phyloP scores from a whole-genome alignment of 2,329 filamentous ascomycete genomes.

The Diplodia sapinea region DNA sequence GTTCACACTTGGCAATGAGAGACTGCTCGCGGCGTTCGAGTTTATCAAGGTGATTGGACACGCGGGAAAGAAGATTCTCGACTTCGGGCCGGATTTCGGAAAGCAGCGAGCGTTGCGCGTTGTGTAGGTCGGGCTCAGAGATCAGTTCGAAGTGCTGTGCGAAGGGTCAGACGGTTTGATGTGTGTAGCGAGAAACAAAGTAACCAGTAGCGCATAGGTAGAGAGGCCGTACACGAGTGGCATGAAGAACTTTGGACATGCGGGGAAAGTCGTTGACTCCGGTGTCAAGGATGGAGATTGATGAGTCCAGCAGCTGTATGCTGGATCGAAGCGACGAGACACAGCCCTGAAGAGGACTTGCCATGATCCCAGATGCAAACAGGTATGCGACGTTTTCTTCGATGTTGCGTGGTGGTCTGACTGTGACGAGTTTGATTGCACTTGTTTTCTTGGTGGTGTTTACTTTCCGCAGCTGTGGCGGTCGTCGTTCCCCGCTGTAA shows the following conservation, averaged over 20 bases:
- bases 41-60: conserved; percentile 82
- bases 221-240: conserved; percentile 59
- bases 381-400: too few species aligned
- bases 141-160: conserved; percentile 88
- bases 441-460: conserved; percentile 16
- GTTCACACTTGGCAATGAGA: conserved; percentile 79
- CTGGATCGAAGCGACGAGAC: conserved; percentile 66
- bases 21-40: conserved; percentile 82
- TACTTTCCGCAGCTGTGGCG: conserved; percentile 14
- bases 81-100: conserved; percentile 92
- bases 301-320: conserved; percentile 66
- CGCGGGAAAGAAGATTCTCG: conserved; percentile 75
- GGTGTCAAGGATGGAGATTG: conserved; percentile 66
- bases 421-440: not conserved
- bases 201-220: not conserved
- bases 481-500: conserved; percentile 16
- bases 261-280: conserved; percentile 69
- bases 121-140: conserved; percentile 79
- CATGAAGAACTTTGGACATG: conserved; percentile 66
- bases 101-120: conserved; percentile 82
- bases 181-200: not conserved
- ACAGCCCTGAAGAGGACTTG: conserved; percentile 61
- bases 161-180: not conserved
- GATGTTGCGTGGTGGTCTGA: not conserved
- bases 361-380: conserved; percentile 35